Evolutionary conservation across 495 filamentous ascomycete genomes (phyloP).

Genomic region (Aspergillus conjunctus): DNA sequence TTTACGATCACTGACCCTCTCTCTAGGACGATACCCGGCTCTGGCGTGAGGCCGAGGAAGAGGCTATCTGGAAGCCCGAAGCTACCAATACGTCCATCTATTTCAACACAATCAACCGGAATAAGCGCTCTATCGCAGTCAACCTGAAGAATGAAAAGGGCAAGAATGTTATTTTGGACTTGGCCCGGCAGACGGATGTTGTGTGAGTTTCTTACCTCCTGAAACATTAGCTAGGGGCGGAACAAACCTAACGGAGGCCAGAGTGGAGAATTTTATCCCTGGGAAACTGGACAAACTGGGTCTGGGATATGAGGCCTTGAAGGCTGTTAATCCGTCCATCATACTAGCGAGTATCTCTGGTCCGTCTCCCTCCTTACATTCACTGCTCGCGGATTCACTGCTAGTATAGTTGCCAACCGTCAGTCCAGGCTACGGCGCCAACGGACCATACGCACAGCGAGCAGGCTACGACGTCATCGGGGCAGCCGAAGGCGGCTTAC

Average conservation of each 20-base stretch:
- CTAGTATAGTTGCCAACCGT: background rate
- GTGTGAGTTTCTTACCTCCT: conserved; percentile 35
- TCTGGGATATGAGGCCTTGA: conserved; percentile 72
- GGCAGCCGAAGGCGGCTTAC: conserved; percentile 86
- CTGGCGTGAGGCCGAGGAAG: conserved; percentile 26
- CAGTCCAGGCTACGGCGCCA: conserved; percentile 69
- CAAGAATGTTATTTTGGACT: conserved; percentile 70
- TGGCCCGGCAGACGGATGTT: conserved; percentile 75
- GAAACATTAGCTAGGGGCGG: background rate
- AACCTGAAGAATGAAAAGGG: conserved; percentile 76
- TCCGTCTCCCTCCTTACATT: background rate
- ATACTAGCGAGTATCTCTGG: conserved; percentile 37
- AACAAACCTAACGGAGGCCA: background rate
- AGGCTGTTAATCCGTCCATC: conserved; percentile 64
- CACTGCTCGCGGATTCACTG: background rate
- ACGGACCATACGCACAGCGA: conserved; percentile 74
- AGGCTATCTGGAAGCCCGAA: conserved; percentile 26
- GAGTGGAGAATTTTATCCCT: conserved; percentile 87
- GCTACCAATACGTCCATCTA: conserved; percentile 25
- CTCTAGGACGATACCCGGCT: conserved; percentile 27
- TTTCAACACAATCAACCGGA: conserved; percentile 63
- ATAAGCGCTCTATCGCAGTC: conserved; percentile 84
- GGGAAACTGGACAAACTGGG: conserved; percentile 76
- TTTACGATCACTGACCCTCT: too few relatives aligned
- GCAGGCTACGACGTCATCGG: conserved; percentile 96